phyloP scores from a whole-genome alignment of 345 rosid species.

The Physaria fendleri region DNA sequence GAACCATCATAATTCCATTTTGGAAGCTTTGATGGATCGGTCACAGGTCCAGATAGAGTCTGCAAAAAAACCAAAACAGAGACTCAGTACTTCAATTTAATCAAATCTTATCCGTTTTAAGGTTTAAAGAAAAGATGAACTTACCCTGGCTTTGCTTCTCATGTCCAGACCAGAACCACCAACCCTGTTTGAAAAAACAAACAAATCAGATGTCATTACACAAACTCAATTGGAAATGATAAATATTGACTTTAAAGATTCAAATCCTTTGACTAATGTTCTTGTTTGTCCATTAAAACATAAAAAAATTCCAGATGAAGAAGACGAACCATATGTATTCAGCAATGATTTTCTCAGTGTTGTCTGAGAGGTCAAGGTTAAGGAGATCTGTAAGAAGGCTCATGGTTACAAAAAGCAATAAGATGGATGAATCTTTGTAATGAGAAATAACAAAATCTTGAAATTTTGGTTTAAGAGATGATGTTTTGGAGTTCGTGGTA shows the following conservation, averaged over 20 bases:
- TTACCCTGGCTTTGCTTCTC: constrained; percentile 88
- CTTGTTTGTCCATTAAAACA: background rate
- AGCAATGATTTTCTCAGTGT: constrained; percentile 70
- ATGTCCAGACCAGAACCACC: constrained; percentile 86
- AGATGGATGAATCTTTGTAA: background rate
- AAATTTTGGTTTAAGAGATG: constrained; percentile 8
- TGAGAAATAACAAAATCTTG: background rate
- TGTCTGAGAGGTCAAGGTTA: constrained; percentile 76
- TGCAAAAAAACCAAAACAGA: constrained; percentile 26
- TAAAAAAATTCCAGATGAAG: background rate
- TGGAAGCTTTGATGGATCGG: constrained; percentile 55
- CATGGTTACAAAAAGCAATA: constrained; percentile 32
- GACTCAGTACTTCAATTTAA: background rate
- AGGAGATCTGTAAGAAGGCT: constrained; percentile 64
- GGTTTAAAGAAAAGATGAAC: background rate
- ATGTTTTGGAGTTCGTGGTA: constrained; percentile 22
- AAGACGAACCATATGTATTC: constrained; percentile 80
- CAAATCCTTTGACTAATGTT: background rate
- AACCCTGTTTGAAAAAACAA: constrained; percentile 39
- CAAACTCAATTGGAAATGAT: background rate
- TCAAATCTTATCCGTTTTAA: background rate
- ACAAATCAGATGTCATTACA: constrained; percentile 3
- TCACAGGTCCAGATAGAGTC: constrained; percentile 63
- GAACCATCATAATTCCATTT: constrained; percentile 89
- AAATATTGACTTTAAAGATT: background rate